These are phyloP conservation scores for Cymbopogon flexuosus DNA, from an alignment of 202 grass and related monocot genomes.

Conservation along the genomic window DNA sequence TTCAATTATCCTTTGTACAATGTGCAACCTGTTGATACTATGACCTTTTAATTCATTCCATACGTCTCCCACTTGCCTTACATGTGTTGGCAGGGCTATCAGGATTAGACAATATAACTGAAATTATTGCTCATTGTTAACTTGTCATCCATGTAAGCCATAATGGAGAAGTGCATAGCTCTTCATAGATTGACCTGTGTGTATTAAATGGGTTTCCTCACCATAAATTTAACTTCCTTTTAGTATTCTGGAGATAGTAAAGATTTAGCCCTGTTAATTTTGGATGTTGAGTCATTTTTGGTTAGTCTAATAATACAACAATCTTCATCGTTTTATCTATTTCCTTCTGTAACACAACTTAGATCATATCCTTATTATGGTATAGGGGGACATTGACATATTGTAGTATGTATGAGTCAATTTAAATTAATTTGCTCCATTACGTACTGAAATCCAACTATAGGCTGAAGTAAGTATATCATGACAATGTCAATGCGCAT, in stretches of 20 bases:
- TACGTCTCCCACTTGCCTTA: background rate
- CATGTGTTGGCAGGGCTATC: background rate
- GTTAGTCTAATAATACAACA: constrained; percentile 9
- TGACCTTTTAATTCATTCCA: constrained; percentile 20
- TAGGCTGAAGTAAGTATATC: background rate
- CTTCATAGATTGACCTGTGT: background rate
- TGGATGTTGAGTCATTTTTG: constrained; percentile 4
- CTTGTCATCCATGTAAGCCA: background rate
- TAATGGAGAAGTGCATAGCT: background rate
- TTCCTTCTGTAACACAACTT: constrained; percentile 6
- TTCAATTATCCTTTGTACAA: constrained; percentile 24
- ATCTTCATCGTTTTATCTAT: constrained; percentile 7
- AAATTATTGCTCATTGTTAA: constrained; percentile 4
- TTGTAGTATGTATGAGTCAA: background rate
- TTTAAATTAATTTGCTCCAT: constrained; percentile 7
- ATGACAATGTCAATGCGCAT: background rate
- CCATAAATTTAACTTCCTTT: background rate
- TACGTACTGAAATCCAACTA: background rate
- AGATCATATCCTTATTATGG: background rate
- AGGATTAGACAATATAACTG: background rate
- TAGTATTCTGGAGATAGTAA: constrained; percentile 9
- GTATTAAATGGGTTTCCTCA: background rate
- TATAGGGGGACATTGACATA: background rate
- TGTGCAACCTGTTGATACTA: background rate
- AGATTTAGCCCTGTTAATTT: background rate